phyloP scores from a whole-genome alignment of 2,329 filamentous ascomycete species.

The Diplodia intermedia region DNA sequence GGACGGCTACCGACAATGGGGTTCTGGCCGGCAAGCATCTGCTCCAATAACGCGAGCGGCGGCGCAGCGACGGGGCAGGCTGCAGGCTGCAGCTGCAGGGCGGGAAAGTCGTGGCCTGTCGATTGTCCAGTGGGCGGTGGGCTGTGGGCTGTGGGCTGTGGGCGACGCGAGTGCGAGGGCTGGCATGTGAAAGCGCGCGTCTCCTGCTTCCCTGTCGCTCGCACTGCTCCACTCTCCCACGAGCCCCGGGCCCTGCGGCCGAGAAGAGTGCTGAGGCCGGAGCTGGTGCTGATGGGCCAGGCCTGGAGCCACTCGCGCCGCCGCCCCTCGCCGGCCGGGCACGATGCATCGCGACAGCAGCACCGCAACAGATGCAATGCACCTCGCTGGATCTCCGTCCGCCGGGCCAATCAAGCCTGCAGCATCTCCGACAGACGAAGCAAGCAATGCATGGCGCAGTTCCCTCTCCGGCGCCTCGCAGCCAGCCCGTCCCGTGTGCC shows the following conservation, averaged over 20 bases:
- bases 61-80: not conserved
- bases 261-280: not conserved
- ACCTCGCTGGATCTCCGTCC: not conserved
- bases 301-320: not conserved
- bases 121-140: too few species aligned
- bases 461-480: conserved; percentile 6
- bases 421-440: not conserved
- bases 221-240: conserved; percentile 12
- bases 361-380: not conserved
- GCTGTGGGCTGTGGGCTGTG: too few species aligned
- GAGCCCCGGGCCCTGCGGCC: too few species aligned
- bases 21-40: conserved; percentile 8
- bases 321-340: not conserved
- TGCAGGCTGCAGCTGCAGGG: conserved; percentile 3
- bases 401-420: not conserved
- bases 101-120: conserved; percentile 21
- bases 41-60: not conserved
- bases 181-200: conserved; percentile 23
- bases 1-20: conserved; percentile 16
- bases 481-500: not conserved
- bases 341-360: not conserved
- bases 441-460: not conserved
- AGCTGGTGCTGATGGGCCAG: not conserved
- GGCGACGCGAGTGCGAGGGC: not conserved
- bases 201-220: conserved; percentile 11